These are phyloP conservation scores for Passiflora organensis DNA, from an alignment of 345 rosid species.

Conservation along the genomic window DNA sequence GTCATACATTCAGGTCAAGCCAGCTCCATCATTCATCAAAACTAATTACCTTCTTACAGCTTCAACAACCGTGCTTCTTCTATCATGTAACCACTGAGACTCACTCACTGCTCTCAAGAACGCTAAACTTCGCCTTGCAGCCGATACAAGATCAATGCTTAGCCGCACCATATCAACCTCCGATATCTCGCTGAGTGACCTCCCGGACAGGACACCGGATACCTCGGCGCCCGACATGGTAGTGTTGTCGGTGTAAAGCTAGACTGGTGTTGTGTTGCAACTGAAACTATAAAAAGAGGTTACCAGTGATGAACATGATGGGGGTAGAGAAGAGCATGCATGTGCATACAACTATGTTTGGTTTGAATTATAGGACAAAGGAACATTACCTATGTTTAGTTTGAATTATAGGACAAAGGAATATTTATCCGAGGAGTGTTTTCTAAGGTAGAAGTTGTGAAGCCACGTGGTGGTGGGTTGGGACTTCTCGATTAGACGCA, in stretches of 20 bases:
- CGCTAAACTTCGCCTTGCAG: conserved; percentile 51
- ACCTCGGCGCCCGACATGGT: conserved; percentile 9
- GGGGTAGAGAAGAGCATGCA: too few species aligned
- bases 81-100: conserved; percentile 68
- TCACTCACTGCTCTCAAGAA: conserved; percentile 55
- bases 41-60: conserved; percentile 62
- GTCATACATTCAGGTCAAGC: neutral
- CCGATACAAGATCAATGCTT: conserved; percentile 63
- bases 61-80: conserved; percentile 34
- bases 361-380: neutral
- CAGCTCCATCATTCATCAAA: neutral
- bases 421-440: neutral
- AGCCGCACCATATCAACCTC: conserved; percentile 43
- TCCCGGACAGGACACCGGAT: conserved; percentile 27
- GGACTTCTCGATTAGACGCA: neutral
- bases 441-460: neutral
- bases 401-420: neutral
- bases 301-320: too few species aligned
- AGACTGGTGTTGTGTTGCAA: too few species aligned
- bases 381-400: neutral
- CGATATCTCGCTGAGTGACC: conserved; percentile 61
- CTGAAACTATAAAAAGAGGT: too few species aligned
- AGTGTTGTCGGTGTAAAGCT: neutral
- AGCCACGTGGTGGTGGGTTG: conserved; percentile 17
- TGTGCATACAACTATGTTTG: neutral